Evolutionary conservation across 1,139 yeast species (phyloP), one percentile per base, ranked within the genome.

Genomic region (Suzukiozyma palmioleophila): DNA sequence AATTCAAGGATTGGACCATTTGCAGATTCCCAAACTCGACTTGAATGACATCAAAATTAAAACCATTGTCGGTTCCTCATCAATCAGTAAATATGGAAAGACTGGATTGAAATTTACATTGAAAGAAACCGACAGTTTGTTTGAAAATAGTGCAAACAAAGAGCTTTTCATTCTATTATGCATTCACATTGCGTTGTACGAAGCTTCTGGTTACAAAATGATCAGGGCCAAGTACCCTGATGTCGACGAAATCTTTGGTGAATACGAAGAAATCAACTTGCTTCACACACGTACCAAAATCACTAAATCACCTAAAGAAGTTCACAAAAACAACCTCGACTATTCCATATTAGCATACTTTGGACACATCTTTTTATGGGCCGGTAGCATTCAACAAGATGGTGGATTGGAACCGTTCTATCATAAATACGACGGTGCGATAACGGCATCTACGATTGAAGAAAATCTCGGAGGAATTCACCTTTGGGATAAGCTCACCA

Each of bases 291-390:
- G 65, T 2, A 66, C 74, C 2, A 55, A 56, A 43, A 49, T 64
- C 31, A 69, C 75, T 1, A 61, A 63, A 16, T 66, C 73, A 9
- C 60, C 54, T 38, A 66, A 56, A 43, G 52, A 56, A 26, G 52
- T 59, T 13, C 72, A 69, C 45, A 60, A 60, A 39, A 68, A 69
- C 47, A 52, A 57, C 40, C 62, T 69, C 40, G 75, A 70, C 46
- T 70, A 70, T 45, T 54, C 66, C 3, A 64, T 66, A 8, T 58
- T 70, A 27, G 54, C 73, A 2, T 63, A 64, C 47, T 55, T 69
- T 33, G 76, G 76, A 1, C 66, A 67, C 46, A 66, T 69, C 10
- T 51, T 69, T 31, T 59, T 70, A 26, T 70, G 76, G 76, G 66
- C 67, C 2, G 52, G 50, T 18, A 53, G 57, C 39, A 60, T 58